These are phyloP conservation scores for Magnusiomyces tetraspermus DNA, from an alignment of 1,139 yeast genomes.

Conservation along the genomic window DNA sequence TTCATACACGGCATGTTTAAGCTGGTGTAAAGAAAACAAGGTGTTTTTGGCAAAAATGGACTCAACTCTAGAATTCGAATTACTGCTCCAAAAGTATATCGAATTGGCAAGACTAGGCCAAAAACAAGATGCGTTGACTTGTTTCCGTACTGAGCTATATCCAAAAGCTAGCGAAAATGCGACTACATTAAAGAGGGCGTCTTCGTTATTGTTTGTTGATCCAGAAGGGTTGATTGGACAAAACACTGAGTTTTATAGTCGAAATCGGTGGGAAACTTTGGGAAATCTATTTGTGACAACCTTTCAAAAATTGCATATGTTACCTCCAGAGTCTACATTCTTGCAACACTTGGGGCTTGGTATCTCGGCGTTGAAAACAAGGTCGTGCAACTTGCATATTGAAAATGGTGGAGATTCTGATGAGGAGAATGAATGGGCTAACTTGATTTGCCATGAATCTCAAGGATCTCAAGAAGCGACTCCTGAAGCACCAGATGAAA, in stretches of 20 bases:
- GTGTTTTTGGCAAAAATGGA: conserved; percentile 43
- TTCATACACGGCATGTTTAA: conserved; percentile 45
- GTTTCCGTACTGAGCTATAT: conserved; percentile 45
- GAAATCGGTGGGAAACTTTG: conserved; percentile 54
- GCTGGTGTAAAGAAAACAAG: conserved; percentile 73
- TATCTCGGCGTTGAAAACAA: conserved; percentile 67
- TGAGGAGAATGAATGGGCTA: no score
- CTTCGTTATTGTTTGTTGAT: no score
- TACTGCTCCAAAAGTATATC: conserved; percentile 65
- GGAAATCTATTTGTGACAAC: conserved; percentile 56
- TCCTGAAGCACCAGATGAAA: no score
- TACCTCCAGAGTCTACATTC: conserved; percentile 56
- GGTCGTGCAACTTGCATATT: conserved; percentile 41
- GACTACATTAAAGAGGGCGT: no score
- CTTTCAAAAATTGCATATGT: conserved; percentile 60
- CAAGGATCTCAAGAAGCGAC: no score
- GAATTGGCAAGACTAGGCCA: conserved; percentile 49
- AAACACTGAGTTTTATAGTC: conserved; percentile 40
- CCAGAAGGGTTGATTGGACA: no score
- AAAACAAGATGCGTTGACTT: conserved; percentile 49
- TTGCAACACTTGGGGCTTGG: conserved; percentile 67
- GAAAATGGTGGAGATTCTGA: conserved; percentile 33
- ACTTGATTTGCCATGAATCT: no score
- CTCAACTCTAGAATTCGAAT: conserved; percentile 61
- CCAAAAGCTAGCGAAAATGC: no score